Base-by-base conservation (phyloP, 225 moss, liverwort and hornwort genomes). In the Antitrichia curtipendula region DNA sequence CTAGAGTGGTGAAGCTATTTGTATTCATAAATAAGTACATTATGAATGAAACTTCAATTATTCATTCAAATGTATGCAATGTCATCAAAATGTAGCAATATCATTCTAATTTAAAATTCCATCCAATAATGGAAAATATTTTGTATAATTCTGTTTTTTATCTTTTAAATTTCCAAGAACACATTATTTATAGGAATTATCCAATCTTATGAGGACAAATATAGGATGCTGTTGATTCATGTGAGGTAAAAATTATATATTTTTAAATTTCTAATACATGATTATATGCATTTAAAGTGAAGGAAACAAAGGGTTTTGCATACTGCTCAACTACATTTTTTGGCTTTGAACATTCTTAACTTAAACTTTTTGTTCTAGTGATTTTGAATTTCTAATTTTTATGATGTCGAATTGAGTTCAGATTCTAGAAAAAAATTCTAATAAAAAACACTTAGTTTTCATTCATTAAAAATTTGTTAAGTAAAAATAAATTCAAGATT, bases 151-250 rank as follows among this genome's bases (percentile, higher is more conserved):
- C 1, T 1, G 27, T 41, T 40, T 65, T 14, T n/a, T n/a, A n/a
- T n/a, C n/a, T n/a, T n/a, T n/a, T n/a, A n/a, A n/a, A n/a, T n/a
- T n/a, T n/a, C n/a, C n/a, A n/a, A n/a, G n/a, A n/a, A n/a, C n/a
- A n/a, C n/a, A n/a, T n/a, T n/a, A n/a, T n/a, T 45, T 28, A 9
- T 28, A 43, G 10, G 16, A 45, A 43, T 28, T 71, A 45, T 28
- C 24, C 3, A 43, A 71, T 2, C 9, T 0, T 0, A 0, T 16
- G 1, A 28, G 0, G n/a, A 41, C 5, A 70, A 25, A 41, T 15
- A 25, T 41, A 15, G 3, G 9, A 0, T 41, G 15, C 2, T 0
- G 6, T 70, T 41, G 5, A 41, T 41, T 70, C 1, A 41, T 8
- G 7, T 41, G 15, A 70, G 5, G 1, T 24, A 25, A 41, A 41